Base-by-base conservation (phyloP, 2,329 filamentous ascomycete species). In the Peltaster fructicola region DNA sequence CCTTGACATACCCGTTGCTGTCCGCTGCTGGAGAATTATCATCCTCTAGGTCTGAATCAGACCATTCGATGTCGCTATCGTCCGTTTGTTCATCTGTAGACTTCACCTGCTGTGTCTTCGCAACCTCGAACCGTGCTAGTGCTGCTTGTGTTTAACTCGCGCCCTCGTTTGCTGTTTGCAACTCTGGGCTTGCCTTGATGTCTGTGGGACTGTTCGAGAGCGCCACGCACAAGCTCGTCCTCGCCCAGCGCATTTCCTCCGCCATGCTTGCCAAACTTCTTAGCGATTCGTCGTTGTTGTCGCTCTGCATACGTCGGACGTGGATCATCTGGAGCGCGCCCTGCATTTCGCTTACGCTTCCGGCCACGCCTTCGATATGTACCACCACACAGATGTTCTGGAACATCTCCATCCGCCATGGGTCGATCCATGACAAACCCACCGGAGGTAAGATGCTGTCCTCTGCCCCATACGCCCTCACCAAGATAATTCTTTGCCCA, bases 191-290 rank as follows among this genome's bases (percentile, higher is more conserved):
- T 78, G 7, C 61, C 66, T 14, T 64, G 59, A 1, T 63, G 56
- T 24, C 60, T 56, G 38, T 67, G 66, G 24, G 34, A 36, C 16
- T 64, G 64, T 45, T 84, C 77, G 8, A 84, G 51, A 42, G 68
- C 67, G 11, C 64, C 56, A 41, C 79, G 74, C 17, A 61, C 50
- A 17, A 59, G 59, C 15, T 74, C 70, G 32, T 84, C 76, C 3
- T 69, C 72, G 0, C 79, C 79, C 1, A 88, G 54, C 0, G 66
- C 54, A 14, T 69, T 55, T 1, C 79, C 79, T 20, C 73, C 70
- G 4, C 79, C 79, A 47, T 88, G 85, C 47, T 78, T 82, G 8
- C 78, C 77, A 45, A 85, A 85, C 47, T 80, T 84, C 50, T 67
- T 80, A 36, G 68, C 51, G 22, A 81, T 81, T 26, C 71, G 62